Conservation (phyloP, 306 rosid genomes). For the Malus domestica region DNA sequence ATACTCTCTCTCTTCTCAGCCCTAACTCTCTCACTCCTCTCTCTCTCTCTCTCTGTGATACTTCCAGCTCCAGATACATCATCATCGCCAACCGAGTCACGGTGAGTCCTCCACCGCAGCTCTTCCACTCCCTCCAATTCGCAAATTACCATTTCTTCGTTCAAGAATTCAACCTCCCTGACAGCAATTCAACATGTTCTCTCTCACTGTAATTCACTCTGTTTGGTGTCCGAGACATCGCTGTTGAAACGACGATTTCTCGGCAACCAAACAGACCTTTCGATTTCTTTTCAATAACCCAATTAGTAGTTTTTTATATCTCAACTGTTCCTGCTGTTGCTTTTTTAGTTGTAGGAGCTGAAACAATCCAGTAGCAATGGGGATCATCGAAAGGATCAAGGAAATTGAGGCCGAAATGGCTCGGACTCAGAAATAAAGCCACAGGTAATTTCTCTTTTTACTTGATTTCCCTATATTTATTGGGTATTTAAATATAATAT, state of each 20-base stretch:
- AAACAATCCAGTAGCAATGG: slow-evolving; percentile 46
- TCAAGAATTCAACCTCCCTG: neutral
- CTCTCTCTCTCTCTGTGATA: neutral
- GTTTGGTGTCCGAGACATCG: neutral
- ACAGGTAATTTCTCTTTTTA: slow-evolving; percentile 41
- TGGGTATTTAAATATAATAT: neutral
- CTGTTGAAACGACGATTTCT: neutral
- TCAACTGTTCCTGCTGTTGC: neutral
- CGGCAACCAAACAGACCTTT: neutral
- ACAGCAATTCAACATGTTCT: neutral
- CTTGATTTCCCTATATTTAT: neutral
- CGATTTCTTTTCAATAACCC: neutral
- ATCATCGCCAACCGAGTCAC: slow-evolving; percentile 27
- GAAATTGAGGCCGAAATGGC: slow-evolving; percentile 99
- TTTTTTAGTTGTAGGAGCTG: slow-evolving; percentile 26
- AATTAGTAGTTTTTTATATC: neutral
- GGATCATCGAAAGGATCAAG: slow-evolving; percentile 88
- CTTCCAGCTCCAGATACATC: slow-evolving; percentile 18
- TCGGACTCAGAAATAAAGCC: slow-evolving; percentile 98
- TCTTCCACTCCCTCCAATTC: neutral
- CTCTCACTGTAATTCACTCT: neutral
- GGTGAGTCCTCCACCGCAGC: slow-evolving; percentile 22
- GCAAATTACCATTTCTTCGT: neutral
- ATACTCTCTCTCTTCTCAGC: neutral
- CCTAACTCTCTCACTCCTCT: slow-evolving; percentile 11